These are phyloP conservation scores for Cucurbita pepo DNA, from an alignment of 306 rosid species.

Conservation along the genomic window DNA sequence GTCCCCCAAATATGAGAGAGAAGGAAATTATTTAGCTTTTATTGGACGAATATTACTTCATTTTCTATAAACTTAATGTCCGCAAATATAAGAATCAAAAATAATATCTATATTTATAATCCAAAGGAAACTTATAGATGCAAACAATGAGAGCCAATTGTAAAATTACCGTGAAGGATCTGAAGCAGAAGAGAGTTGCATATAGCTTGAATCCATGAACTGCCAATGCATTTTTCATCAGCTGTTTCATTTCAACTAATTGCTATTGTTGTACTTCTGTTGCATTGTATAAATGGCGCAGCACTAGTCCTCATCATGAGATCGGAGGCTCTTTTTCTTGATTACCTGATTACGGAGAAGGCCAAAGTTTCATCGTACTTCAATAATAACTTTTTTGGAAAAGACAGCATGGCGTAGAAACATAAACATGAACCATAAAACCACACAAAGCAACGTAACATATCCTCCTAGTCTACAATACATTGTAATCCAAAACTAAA, in stretches of 20 bases:
- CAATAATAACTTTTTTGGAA: neutral
- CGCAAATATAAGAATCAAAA: neutral
- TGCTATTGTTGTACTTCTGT: conserved; percentile 8
- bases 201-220: neutral
- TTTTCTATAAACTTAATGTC: neutral
- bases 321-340: conserved; percentile 32
- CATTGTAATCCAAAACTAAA: neutral
- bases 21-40: neutral
- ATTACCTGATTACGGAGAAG: conserved; percentile 32
- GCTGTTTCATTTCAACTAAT: conserved; percentile 15
- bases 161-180: neutral
- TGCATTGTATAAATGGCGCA: conserved; percentile 10
- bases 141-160: neutral
- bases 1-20: neutral
- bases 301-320: conserved; percentile 26
- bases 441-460: neutral
- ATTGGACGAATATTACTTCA: neutral
- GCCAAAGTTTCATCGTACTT: conserved; percentile 10
- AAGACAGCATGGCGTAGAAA: neutral
- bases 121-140: neutral
- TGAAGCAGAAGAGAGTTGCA: neutral
- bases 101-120: neutral
- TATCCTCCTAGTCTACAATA: neutral
- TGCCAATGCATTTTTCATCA: conserved; percentile 24
- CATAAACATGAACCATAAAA: neutral